Base-by-base conservation (phyloP, 192 early-diverging fungal genomes). In the Entophlyctis luteolus region DNA sequence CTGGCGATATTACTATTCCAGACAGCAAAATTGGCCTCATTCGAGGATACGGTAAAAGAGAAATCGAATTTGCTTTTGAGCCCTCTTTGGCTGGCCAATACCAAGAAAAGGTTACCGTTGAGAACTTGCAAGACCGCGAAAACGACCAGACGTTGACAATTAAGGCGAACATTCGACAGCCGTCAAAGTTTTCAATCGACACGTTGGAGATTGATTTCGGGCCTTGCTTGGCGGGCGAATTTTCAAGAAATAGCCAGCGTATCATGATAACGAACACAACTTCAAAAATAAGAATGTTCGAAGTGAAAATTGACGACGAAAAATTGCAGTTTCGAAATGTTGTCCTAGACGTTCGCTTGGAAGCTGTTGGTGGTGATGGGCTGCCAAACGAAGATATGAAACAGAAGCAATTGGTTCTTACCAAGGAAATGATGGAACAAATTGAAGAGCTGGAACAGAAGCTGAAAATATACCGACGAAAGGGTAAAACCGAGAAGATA, bases 401-500 rank as follows among this genome's bases (percentile, higher is more conserved):
- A 10, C 25, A 22, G 18, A 66, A 55, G 50, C 52, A 66, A 14
- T 36, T 16, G 32, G 32, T 75, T 70, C 75, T 68, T 63, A 77
- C 70, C 68, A 76, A 89, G 65, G 90, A 91, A 39, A 86, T 88
- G 49, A 92, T 96, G 83, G 95, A 98, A 75, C 88, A 95, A 72
- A 92, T 99, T 48, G 96, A 99, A 81, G 82, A 87, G 57, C 71
- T 98, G 67, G 93, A 99, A 77, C 96, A 98, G 63, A 99, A 98
- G 72, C 78, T 96, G 47, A 99, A 99, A 79, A 99, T 99, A 71
- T 94, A 93, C 0, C 84, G 80, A 45, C 82, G 93, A 35, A 99
- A 99, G 74, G 89, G 89, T 16, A 84, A 85, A 3, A 78, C 80
- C 2, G 95, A 96, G 18, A 99, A 99, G 72, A 84, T 91, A 0